A percentile compares a stretch with the other conserved stretches of the same genome.
Evolutionary conservation across 139 green algal genomes (phyloP).

Genomic region (Tetradesmus lagerheimii): DNA sequence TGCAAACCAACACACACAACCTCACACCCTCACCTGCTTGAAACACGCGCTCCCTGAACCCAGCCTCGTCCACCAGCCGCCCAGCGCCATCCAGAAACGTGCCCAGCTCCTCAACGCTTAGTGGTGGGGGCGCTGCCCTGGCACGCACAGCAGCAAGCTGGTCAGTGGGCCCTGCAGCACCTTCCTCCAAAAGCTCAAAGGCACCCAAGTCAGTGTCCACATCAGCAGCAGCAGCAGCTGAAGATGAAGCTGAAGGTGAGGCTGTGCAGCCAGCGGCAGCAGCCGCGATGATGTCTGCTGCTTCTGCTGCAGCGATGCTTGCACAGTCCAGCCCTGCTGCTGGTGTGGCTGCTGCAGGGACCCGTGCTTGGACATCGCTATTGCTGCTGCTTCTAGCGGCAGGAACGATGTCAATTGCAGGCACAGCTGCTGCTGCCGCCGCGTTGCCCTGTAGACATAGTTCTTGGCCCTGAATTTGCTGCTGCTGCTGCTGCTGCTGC

Average conservation of each 20-base stretch:
- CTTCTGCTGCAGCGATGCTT: constrained; percentile 19
- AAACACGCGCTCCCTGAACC: constrained; percentile 56
- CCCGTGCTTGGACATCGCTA: not conserved
- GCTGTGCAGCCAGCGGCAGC: not conserved
- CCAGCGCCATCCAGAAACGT: constrained; percentile 70
- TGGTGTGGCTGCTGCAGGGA: not conserved
- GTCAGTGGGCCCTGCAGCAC: not conserved
- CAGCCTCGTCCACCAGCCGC: constrained; percentile 63
- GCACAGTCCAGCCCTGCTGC: not conserved
- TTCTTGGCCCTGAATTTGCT: constrained; percentile 14
- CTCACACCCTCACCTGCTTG: not conserved
- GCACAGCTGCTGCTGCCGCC: not conserved
- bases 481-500: constrained; percentile 18
- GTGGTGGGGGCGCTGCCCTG: constrained; percentile 26
- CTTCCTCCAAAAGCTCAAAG: constrained; percentile 83
- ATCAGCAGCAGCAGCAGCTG: constrained; percentile 24
- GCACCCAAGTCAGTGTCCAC: constrained; percentile 67
- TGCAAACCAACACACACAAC: not conserved
- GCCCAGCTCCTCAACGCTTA: constrained; percentile 61
- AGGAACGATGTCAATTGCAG: not conserved
- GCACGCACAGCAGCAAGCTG: constrained; percentile 31
- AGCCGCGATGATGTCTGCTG: constrained; percentile 10
- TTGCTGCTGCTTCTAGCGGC: not conserved
- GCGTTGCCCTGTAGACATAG: not conserved
- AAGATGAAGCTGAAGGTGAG: not conserved